Evolutionary conservation across 345 rosid genomes (phyloP).

Genomic region (Aethionema arabicum): DNA sequence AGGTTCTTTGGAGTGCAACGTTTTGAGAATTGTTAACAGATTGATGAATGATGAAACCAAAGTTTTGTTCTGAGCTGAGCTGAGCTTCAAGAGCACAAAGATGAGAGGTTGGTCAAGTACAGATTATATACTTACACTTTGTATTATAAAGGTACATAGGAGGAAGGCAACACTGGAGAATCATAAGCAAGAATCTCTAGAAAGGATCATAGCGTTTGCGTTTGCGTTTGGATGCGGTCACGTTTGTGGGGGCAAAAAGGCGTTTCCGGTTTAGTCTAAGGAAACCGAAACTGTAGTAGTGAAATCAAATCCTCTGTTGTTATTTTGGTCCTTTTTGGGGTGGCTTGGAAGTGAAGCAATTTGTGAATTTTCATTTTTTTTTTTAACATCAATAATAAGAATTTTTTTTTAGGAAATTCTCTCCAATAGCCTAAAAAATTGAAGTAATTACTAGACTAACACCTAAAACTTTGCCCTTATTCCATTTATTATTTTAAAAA

Average conservation of each 20-base stretch:
- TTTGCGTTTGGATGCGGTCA: conserved; percentile 16
- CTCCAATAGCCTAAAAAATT: no score
- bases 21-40: conserved; percentile 42
- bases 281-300: conserved; percentile 20
- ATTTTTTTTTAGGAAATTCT: no score
- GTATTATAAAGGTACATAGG: conserved; percentile 29
- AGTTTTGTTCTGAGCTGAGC: conserved; percentile 19
- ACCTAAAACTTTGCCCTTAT: no score
- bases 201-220: conserved; percentile 15
- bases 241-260: not conserved
- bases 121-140: conserved; percentile 15
- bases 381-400: conserved; percentile 17
- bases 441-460: no score
- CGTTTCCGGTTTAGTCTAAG: conserved; percentile 19
- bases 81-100: conserved; percentile 8
- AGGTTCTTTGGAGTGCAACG: conserved; percentile 78
- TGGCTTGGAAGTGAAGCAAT: conserved; percentile 26
- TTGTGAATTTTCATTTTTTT: conserved; percentile 3
- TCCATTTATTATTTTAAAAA: no score
- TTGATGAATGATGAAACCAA: not conserved
- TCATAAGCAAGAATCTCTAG: conserved; percentile 12
- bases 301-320: not conserved
- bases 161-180: conserved; percentile 13
- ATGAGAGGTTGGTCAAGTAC: conserved; percentile 17
- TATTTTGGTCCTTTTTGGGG: conserved; percentile 8